Base-by-base conservation (phyloP, 2,329 filamentous ascomycete species). In the Clonostachys byssicola region DNA sequence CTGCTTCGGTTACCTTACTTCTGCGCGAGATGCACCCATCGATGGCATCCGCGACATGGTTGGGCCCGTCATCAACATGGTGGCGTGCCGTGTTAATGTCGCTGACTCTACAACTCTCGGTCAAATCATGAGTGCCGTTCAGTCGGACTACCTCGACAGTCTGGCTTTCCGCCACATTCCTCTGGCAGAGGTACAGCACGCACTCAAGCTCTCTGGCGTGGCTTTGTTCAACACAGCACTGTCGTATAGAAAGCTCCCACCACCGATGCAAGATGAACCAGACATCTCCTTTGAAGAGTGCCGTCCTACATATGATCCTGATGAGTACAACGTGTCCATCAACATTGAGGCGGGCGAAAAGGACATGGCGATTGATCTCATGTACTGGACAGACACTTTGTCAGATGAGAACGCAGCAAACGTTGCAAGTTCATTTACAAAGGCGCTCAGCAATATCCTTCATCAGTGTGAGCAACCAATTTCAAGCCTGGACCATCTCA, bases 11-110 rank as follows among this genome's bases (percentile, higher is more conserved):
- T 76, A 80, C 46, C 68, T 80, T 0, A 59, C 77, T 1, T 76
- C 75, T 0, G 77, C 77, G 5, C 66, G 79, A 18, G 77, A 81
- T 51, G 62, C 72, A 1, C 69, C 73, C 0, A 63, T 81, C 3
- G 58, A 65, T 2, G 67, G 70, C 3, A 72, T 80, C 13, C 62
- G 69, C 3, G 63, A 75, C 2, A 67, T 74, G 3, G 65, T 77
- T 10, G 78, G 78, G 0, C 65, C 69, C 23, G 78, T 81, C 40
- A 77, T 81, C 54, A 80, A 78, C 51, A 80, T 80, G 72, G 66
- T 81, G 4, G 71, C 75, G 36, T 79, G 73, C 48, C 69, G 73
- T n/a, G 62, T 77, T 7, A 57, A 62, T 48, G 50, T 73, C 57
- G 23, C 44, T n/a, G 20, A 43, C 12, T 18, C 34, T 14, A 45